Conservation (phyloP, 2,329 filamentous ascomycete species). For the Chaetomium strumarium region DNA sequence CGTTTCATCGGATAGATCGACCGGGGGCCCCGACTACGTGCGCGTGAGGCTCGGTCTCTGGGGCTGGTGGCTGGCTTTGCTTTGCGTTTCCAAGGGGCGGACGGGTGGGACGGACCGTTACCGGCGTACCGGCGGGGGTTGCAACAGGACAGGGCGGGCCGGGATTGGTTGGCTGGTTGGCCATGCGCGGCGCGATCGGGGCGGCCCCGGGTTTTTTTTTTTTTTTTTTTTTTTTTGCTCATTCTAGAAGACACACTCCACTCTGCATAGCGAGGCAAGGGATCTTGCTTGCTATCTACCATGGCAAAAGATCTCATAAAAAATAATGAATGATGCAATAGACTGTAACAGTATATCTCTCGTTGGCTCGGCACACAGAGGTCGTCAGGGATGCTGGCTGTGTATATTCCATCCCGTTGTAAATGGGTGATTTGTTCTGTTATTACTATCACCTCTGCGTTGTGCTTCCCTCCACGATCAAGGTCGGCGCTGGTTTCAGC, state of each 20-base stretch:
- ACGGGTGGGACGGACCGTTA: not conserved
- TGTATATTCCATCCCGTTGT: not conserved
- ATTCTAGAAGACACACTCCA: slow-evolving; percentile 8
- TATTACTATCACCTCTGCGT: not conserved
- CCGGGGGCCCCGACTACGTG: slow-evolving; percentile 11
- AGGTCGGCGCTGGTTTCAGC: too few species aligned
- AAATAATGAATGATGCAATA: not conserved
- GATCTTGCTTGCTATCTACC: slow-evolving; percentile 1
- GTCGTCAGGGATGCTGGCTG: not conserved
- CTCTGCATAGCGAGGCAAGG: slow-evolving; percentile 14
- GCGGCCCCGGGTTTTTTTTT: too few species aligned
- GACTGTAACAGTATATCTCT: not conserved
- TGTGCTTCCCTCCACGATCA: too few species aligned
- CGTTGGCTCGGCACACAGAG: not conserved
- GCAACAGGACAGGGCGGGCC: not conserved
- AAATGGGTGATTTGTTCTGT: not conserved
- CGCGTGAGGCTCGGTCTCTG: slow-evolving; percentile 9
- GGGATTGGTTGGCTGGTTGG: not conserved
- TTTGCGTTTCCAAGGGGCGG: not conserved
- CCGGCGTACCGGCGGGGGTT: too few species aligned
- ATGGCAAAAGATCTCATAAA: not conserved
- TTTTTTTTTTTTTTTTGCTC: too few species aligned
- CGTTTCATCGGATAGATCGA: slow-evolving; percentile 7
- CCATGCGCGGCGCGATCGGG: not conserved
- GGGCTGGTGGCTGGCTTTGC: not conserved